Percentiles rank a stretch among this genome's conserved stretches.
Evolutionary conservation across 2,329 filamentous ascomycete genomes (phyloP).

Genomic region (Elsinoe perseae): DNA sequence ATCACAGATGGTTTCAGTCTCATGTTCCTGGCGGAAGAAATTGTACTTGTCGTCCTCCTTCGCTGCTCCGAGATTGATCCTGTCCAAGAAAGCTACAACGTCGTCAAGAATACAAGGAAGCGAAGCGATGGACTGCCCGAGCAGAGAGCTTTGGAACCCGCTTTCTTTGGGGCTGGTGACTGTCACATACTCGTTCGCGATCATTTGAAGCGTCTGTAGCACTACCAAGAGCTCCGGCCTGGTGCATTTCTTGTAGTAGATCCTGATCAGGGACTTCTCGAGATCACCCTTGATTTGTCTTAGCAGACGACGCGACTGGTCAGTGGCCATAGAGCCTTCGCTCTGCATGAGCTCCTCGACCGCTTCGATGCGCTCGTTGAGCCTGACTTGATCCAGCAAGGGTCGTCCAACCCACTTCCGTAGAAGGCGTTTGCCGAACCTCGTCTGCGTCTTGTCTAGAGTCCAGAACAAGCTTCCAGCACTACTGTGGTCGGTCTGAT

Average conservation of each 20-base stretch:
- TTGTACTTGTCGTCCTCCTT: slow-evolving; percentile 83
- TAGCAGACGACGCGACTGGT: slow-evolving; percentile 66
- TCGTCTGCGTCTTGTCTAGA: slow-evolving; percentile 82
- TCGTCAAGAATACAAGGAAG: slow-evolving; percentile 69
- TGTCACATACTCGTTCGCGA: slow-evolving; percentile 66
- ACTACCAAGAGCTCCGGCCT: slow-evolving; percentile 79
- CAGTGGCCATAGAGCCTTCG: slow-evolving; percentile 58
- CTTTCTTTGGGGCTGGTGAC: slow-evolving; percentile 58
- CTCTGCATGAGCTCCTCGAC: slow-evolving; percentile 77
- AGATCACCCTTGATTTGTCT: slow-evolving; percentile 68
- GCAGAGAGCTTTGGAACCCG: slow-evolving; percentile 62
- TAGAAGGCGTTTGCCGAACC: slow-evolving; percentile 78
- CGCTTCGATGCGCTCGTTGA: slow-evolving; percentile 73
- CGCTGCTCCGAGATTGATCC: slow-evolving; percentile 77
- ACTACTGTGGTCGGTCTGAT: slow-evolving; percentile 76
- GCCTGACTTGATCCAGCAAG: slow-evolving; percentile 62
- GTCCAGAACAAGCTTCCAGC: slow-evolving; percentile 94
- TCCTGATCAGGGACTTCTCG: slow-evolving; percentile 85
- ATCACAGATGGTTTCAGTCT: slow-evolving; percentile 81
- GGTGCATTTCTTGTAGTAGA: slow-evolving; percentile 95
- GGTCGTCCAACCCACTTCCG: slow-evolving; percentile 94
- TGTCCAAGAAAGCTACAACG: slow-evolving; percentile 68
- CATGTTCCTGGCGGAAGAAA: slow-evolving; percentile 82
- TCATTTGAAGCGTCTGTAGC: slow-evolving; percentile 75
- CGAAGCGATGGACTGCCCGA: slow-evolving; percentile 63